Evolutionary conservation across 768 basidiomycete genomes (phyloP).

Genomic region (Lyophyllum shimeji): DNA sequence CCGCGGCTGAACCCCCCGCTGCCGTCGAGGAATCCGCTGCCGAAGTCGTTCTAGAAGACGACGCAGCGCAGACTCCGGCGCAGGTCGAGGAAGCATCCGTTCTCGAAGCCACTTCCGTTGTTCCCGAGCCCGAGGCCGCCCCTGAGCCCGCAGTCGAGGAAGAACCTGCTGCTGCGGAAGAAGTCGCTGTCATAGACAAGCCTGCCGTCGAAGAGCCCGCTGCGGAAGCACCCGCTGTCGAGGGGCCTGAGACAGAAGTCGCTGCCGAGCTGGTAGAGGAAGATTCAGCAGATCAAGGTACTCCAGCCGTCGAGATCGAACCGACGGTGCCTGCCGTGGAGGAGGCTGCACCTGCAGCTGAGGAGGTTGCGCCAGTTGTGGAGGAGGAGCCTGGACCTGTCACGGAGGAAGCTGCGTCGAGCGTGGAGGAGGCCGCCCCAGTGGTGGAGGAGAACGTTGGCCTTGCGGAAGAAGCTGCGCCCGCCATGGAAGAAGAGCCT

Average conservation of each 20-base stretch:
- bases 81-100: background rate
- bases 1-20: background rate
- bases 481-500: background rate
- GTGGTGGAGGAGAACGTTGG: background rate
- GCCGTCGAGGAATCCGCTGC: background rate
- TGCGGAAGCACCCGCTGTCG: conserved; percentile 2
- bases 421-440: background rate
- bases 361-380: background rate
- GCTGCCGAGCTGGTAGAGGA: background rate
- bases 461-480: background rate
- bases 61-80: background rate
- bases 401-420: background rate
- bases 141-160: background rate
- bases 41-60: background rate
- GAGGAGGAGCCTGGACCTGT: background rate
- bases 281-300: conserved; percentile 4
- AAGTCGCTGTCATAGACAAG: background rate
- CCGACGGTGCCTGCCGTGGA: background rate
- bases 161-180: background rate
- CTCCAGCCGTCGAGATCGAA: conserved; percentile 9
- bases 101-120: background rate
- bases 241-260: conserved; percentile 10
- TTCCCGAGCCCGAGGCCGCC: background rate
- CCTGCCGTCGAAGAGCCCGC: conserved; percentile 7
- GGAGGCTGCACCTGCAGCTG: background rate